Evolutionary conservation across 139 green algal genomes (phyloP).

Genomic region (Chlorella sp.): DNA sequence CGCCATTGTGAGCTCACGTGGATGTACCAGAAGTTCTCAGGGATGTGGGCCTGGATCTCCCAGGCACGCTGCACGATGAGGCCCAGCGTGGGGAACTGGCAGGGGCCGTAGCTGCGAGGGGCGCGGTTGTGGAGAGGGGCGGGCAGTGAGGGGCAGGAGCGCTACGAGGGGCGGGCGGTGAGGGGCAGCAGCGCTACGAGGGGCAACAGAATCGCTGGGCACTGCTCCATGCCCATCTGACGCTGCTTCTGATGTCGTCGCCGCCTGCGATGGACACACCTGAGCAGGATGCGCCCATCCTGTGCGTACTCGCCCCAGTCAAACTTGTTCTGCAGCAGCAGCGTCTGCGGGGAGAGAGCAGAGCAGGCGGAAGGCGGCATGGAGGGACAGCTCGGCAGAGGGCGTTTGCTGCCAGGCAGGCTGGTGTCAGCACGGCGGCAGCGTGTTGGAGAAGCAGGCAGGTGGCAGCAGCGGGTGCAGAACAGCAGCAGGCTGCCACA

Average conservation of each 20-base stretch:
- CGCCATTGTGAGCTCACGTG: no score
- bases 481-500: slow-evolving; percentile 74
- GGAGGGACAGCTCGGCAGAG: not conserved
- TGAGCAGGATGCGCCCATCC: slow-evolving; percentile 67
- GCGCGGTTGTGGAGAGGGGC: not conserved
- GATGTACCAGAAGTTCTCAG: slow-evolving; percentile 96
- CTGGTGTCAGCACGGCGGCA: no score
- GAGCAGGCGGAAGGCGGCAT: not conserved
- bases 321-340: slow-evolving; percentile 92
- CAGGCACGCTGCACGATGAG: slow-evolving; percentile 97
- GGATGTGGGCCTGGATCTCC: slow-evolving; percentile 94
- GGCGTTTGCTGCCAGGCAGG: not conserved
- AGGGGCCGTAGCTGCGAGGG: slow-evolving; percentile 86
- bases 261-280: not conserved
- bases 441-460: no score
- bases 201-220: no score
- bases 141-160: not conserved
- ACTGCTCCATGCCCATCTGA: no score
- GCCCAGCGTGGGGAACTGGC: slow-evolving; percentile 98
- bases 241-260: no score
- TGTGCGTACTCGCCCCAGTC: slow-evolving; percentile 60
- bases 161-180: no score
- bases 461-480: not conserved
- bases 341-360: slow-evolving; percentile 83
- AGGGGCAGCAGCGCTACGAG: no score